Conservation (phyloP, 768 basidiomycete species). For the Pisolithus marmoratus region DNA sequence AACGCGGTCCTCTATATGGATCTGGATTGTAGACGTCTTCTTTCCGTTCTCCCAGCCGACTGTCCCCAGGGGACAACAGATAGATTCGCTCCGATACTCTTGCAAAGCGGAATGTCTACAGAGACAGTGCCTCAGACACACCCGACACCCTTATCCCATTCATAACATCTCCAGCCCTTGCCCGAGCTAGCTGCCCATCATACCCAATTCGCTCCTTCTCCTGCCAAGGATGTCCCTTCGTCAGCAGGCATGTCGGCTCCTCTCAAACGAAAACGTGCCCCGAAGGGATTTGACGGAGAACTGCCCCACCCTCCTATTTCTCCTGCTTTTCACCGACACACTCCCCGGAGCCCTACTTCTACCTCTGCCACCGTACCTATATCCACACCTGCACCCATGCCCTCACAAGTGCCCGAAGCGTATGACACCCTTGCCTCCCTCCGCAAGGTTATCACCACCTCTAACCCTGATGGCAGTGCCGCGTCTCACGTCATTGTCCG, state of each 20-base stretch:
- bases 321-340: conserved; percentile 38
- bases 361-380: not conserved
- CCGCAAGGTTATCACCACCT: conserved; percentile 52
- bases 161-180: conserved; percentile 19
- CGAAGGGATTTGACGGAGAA: conserved; percentile 77
- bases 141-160: conserved; percentile 35
- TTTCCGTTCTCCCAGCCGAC: conserved; percentile 57
- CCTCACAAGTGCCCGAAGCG: conserved; percentile 15
- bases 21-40: conserved; percentile 39
- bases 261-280: conserved; percentile 38
- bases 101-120: not conserved
- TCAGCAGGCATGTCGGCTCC: not conserved
- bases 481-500: conserved; percentile 60
- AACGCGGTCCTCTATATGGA: not conserved
- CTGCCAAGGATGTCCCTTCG: not conserved
- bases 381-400: not conserved
- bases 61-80: conserved; percentile 38
- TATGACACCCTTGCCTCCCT: conserved; percentile 48
- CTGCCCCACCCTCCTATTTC: conserved; percentile 30
- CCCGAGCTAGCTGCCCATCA: not conserved
- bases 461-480: conserved; percentile 62
- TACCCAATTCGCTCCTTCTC: not conserved
- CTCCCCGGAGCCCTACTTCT: not conserved
- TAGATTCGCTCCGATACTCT: conserved; percentile 19
- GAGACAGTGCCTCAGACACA: not conserved